phyloP scores from a whole-genome alignment of 2,329 filamentous ascomycete genomes.

The Fusarium concolor region DNA sequence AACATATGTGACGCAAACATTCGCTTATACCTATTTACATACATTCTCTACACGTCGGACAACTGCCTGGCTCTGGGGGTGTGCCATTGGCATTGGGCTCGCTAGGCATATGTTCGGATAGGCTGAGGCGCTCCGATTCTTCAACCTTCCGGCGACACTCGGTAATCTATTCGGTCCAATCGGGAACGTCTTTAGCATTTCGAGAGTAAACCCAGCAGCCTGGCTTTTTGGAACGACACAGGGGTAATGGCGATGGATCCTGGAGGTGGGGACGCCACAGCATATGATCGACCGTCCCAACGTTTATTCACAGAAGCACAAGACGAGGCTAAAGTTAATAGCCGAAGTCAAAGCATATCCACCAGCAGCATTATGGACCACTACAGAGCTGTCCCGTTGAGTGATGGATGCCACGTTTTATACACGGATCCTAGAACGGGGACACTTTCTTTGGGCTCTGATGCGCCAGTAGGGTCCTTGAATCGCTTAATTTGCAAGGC shows the following conservation, averaged over 20 bases:
- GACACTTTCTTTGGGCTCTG: constrained; percentile 69
- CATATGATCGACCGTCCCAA: constrained; percentile 25
- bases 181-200: constrained; percentile 39
- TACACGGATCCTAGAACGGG: constrained; percentile 71
- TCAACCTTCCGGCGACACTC: constrained; percentile 59
- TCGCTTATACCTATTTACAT: constrained; percentile 1
- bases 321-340: constrained; percentile 20
- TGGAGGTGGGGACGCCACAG: constrained; percentile 18
- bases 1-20: background rate
- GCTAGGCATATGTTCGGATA: constrained; percentile 64
- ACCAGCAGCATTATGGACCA: constrained; percentile 65
- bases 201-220: constrained; percentile 33
- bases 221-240: constrained; percentile 35
- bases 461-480: constrained; percentile 64
- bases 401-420: constrained; percentile 72
- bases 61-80: constrained; percentile 76
- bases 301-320: constrained; percentile 24
- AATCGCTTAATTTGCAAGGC: constrained; percentile 69
- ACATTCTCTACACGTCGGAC: constrained; percentile 48
- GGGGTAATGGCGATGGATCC: constrained; percentile 35
- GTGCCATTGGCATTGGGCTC: constrained; percentile 71
- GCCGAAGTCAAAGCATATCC: constrained; percentile 49
- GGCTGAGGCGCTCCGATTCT: constrained; percentile 68
- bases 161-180: constrained; percentile 39
- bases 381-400: constrained; percentile 72